Evolutionary conservation across 2,329 filamentous ascomycete species (phyloP).

Genomic region (Pyrenochaeta sp.): DNA sequence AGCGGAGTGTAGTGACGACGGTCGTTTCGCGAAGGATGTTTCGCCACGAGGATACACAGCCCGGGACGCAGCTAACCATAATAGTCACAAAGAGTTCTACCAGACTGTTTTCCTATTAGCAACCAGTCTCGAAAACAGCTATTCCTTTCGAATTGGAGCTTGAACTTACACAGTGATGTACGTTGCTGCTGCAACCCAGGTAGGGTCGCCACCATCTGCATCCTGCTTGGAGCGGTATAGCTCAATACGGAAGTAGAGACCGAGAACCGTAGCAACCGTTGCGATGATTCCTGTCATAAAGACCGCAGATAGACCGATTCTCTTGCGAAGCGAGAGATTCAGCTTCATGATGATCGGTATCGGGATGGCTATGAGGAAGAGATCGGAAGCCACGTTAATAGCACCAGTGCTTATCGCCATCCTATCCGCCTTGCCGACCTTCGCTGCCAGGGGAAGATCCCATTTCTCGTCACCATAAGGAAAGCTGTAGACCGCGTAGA

Average conservation of each 20-base stretch:
- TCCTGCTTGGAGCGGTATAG: neutral
- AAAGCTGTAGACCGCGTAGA: neutral
- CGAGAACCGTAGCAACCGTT: neutral
- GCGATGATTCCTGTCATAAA: slow-evolving; percentile 2
- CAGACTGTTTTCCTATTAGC: neutral
- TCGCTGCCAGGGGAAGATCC: neutral
- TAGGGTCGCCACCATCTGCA: neutral
- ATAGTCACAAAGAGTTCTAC: slow-evolving; percentile 2
- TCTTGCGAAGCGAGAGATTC: neutral
- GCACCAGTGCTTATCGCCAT: neutral
- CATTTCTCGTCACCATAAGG: slow-evolving; percentile 3
- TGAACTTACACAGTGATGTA: slow-evolving; percentile 2
- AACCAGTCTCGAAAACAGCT: neutral
- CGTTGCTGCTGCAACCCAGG: slow-evolving; percentile 2
- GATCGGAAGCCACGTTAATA: neutral
- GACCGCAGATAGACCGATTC: neutral
- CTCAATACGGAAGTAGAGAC: neutral
- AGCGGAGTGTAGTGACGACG: neutral
- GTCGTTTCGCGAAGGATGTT: neutral
- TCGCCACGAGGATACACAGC: slow-evolving; percentile 2
- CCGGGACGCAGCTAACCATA: slow-evolving; percentile 1
- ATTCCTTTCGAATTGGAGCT: no score
- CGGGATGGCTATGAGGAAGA: slow-evolving; percentile 1
- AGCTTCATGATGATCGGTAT: slow-evolving; percentile 1
- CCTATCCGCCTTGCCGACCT: neutral